Conservation (phyloP, 78 protist genomes). For the Planoprotostelium fungivorum region DNA sequence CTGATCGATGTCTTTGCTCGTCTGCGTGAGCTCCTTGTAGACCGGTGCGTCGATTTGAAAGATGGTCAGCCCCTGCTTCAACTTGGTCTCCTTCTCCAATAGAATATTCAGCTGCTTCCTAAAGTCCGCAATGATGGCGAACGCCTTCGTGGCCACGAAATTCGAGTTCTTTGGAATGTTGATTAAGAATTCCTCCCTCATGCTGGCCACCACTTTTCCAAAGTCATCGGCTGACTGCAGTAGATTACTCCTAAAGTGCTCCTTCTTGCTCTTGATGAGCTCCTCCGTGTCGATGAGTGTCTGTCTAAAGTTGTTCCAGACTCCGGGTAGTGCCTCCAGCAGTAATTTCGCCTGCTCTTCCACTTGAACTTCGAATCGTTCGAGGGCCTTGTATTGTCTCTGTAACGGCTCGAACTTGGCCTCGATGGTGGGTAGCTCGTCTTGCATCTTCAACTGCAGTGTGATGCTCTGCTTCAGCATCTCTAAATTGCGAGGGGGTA, state of each 20-base stretch:
- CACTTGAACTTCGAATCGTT: constrained; percentile 91
- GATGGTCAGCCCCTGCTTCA: constrained; percentile 72
- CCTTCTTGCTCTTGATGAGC: constrained; percentile 22
- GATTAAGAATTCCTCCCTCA: background rate
- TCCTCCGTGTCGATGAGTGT: constrained; percentile 40
- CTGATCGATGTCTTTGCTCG: constrained; percentile 62
- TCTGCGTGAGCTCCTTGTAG: constrained; percentile 61
- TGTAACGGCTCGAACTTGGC: constrained; percentile 25
- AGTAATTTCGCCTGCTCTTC: constrained; percentile 70
- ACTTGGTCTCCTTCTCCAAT: constrained; percentile 25
- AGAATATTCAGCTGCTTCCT: constrained; percentile 39
- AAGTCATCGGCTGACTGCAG: constrained; percentile 60
- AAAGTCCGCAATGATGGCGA: constrained; percentile 45
- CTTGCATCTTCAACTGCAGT: constrained; percentile 1
- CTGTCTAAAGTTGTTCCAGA: constrained; percentile 78
- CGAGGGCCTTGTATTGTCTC: constrained; percentile 71
- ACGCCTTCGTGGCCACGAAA: constrained; percentile 36
- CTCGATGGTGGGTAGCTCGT: constrained; percentile 57
- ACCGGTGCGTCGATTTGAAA: constrained; percentile 23
- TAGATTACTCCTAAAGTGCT: constrained; percentile 20
- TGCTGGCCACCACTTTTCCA: constrained; percentile 47
- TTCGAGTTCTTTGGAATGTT: constrained; percentile 15
- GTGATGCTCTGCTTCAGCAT: constrained; percentile 26
- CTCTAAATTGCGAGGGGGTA: constrained; percentile 47
- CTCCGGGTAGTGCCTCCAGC: constrained; percentile 27